Conservation (phyloP, 495 filamentous ascomycete species). For the Penicillium psychrofluorescens region DNA sequence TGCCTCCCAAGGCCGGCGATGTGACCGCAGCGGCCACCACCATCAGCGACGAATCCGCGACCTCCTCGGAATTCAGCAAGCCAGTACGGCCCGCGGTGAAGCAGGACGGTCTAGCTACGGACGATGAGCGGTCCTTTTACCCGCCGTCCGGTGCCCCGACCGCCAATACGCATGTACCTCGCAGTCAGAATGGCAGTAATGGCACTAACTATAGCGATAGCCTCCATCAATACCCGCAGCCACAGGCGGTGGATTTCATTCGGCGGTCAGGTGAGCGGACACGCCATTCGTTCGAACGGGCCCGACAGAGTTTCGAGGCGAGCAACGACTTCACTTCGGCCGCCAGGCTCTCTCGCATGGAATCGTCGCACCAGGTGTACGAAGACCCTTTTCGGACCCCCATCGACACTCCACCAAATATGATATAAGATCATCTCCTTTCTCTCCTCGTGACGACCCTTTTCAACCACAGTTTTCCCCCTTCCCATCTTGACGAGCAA, state of each 20-base stretch:
- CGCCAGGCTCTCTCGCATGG: constrained; percentile 72
- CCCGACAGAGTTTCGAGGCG: constrained; percentile 69
- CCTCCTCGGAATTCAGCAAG: constrained; percentile 59
- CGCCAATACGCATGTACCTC: constrained; percentile 70
- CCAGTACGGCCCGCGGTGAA: constrained; percentile 49
- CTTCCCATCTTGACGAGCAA: background rate
- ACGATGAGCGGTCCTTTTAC: constrained; percentile 85
- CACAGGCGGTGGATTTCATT: constrained; percentile 58
- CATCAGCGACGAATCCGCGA: constrained; percentile 37
- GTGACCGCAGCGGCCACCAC: constrained; percentile 6
- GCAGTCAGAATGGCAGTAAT: constrained; percentile 86
- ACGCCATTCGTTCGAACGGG: constrained; percentile 38
- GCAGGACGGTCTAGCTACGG: constrained; percentile 57
- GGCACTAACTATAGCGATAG: constrained; percentile 83
- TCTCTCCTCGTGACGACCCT: constrained; percentile 13
- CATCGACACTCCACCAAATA: constrained; percentile 28
- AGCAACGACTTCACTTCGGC: constrained; percentile 88
- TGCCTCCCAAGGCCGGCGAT: constrained; percentile 26
- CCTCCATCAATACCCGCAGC: constrained; percentile 36
- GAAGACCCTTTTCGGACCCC: constrained; percentile 30
- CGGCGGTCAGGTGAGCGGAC: constrained; percentile 75
- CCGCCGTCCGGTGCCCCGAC: constrained; percentile 75
- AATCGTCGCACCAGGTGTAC: constrained; percentile 49
- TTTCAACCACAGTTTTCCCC: constrained; percentile 8
- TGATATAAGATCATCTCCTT: constrained; percentile 18